Evolutionary conservation across 192 early-diverging fungal genomes (phyloP), one percentile per base, ranked within the genome.

Genomic region (Backusella luteola): DNA sequence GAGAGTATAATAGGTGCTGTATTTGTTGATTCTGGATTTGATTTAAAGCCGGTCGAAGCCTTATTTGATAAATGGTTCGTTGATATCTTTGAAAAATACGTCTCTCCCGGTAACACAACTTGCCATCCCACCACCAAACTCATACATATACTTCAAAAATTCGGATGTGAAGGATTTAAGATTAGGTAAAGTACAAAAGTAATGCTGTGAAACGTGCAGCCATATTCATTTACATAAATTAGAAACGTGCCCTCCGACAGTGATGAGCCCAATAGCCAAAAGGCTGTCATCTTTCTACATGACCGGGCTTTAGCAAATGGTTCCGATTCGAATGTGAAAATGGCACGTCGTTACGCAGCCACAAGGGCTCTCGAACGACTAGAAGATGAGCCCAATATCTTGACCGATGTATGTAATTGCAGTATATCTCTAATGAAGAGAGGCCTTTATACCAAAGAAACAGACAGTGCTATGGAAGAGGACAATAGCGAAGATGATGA

Each of bases 1-100:
- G 97, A 98, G 82, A 92, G 93, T 38, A 85, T 96, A 32, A 46
- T 96, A 5, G 97, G 97, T 6, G 96, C 97, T 3, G 83, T 97
- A 5, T 94, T 92, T 74, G 87, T 97, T 14, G 97, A 98, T 79
- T 88, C 89, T 38, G 87, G 86, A 2, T 95, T 94, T 82, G 81
- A 92, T 73, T 73, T 88, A 67, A 83, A 86, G 0, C 83, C 85
- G 2, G 87, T 85, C 4, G 66, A 83, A 9, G 67, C 75, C 7
- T 52, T 88, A 6, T 93, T 86, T 29, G 32, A 52, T 6, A 56
- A 49, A 6, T 82, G 78, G 69, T 77, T 87, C 4, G 29, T 68
- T 41, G 84, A 82, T 1, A 63, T 83, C 7, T 63, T 87, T 17
- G 79, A 81, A 14, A 67, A 75, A 0, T 82, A 89, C 67, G 53